Base-by-base conservation (phyloP, 2,329 filamentous ascomycete species). In the Scytalidium lignicola region DNA sequence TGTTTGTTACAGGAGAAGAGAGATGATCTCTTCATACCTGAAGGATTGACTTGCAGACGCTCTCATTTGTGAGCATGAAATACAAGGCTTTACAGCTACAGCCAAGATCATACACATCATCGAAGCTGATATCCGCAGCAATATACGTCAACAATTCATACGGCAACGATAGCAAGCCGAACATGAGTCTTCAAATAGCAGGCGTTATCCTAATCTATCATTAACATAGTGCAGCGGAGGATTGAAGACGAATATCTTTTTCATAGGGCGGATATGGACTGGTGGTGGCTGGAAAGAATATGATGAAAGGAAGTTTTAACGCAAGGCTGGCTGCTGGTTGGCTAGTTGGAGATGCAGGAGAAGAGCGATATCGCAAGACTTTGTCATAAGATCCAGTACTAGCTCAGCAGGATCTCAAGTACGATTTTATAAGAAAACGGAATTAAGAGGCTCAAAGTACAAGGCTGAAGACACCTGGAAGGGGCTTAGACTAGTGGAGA, bases 131-230 rank as follows among this genome's bases (percentile, higher is more conserved):
- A 39, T 55, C 51, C 39, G 42, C 46, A 23, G 61, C 52, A 22
- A 65, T 58, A 46, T 58, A 57, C 40, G 58, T 51, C 23, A 62
- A 48, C 5, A 65, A 55, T 52, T 65, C 63, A 52, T 65, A 64
- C 9, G 63, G 63, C 40, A 65, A 42, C 47, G 48, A 50, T 22
- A 51, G 42, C 51, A 65, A 52, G 29, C 52, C 46, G 41, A 57
- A 55, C 61, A 63, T 63, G 39, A 53, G 32, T 37, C 32, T 5
- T 6, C 15, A 17, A 4, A 37, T 17, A 37, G 32, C 7, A 13
- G n/a, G 15, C 7, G 32, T 17, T 37, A 37, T 37, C 15, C 32
- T 13, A 37, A 5, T 15, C 32, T 13, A 37, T 5, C 32, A 37
- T 37, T 15, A 13, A 37, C 32, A 37, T 37, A 37, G 6, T 37